phyloP scores from a whole-genome alignment of 2,329 filamentous ascomycete genomes.

The Fusarium albosuccineum region DNA sequence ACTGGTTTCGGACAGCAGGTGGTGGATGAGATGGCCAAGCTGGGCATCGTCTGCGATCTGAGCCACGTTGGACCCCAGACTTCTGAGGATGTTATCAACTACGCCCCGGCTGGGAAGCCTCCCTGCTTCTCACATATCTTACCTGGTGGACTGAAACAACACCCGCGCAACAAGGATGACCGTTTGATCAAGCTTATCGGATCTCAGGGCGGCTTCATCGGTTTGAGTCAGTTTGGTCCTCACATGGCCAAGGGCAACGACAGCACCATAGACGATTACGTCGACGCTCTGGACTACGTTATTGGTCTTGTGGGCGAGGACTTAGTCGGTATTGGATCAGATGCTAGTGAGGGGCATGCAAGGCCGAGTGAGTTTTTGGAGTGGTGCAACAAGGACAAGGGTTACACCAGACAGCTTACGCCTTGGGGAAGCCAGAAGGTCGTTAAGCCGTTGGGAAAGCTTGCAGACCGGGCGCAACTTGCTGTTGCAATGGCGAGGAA shows the following conservation, averaged over 20 bases:
- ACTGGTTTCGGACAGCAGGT: constrained; percentile 53
- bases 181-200: constrained; percentile 53
- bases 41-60: constrained; percentile 54
- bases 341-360: constrained; percentile 55
- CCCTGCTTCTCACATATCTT: constrained; percentile 57
- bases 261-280: constrained; percentile 57
- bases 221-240: constrained; percentile 55
- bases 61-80: constrained; percentile 53
- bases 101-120: constrained; percentile 52
- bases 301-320: constrained; percentile 53
- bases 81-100: constrained; percentile 51
- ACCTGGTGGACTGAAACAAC: constrained; percentile 51
- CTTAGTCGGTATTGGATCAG: constrained; percentile 54
- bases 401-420: constrained; percentile 53
- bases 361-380: constrained; percentile 55
- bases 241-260: constrained; percentile 57
- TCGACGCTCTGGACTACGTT: constrained; percentile 55
- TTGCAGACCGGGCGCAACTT: constrained; percentile 52
- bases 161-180: constrained; percentile 56
- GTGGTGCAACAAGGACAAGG: constrained; percentile 58
- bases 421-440: constrained; percentile 57
- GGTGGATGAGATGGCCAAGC: constrained; percentile 51
- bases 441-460: constrained; percentile 54
- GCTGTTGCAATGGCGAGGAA: constrained; percentile 54
- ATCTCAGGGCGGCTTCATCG: constrained; percentile 54